A percentile compares a stretch with the other conserved stretches of the same genome.
Conservation (phyloP, 164 flowering plant species). For the Aristolochia fimbriata region DNA sequence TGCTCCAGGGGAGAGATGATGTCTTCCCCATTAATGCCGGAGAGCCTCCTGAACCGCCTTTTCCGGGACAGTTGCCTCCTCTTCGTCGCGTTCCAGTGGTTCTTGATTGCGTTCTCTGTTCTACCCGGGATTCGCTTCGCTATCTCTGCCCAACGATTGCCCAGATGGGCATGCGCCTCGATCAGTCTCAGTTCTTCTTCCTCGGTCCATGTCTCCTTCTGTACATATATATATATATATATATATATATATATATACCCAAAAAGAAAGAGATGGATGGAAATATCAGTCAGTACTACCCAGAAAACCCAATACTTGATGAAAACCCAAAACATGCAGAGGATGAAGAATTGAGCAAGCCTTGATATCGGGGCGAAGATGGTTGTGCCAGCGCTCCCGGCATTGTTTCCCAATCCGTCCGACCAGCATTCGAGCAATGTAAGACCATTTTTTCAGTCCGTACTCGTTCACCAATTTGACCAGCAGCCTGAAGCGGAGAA, state of each 20-base stretch:
- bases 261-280: no score
- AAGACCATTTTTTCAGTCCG: conserved; percentile 39
- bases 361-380: conserved; percentile 42
- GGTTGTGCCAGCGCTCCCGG: conserved; percentile 54
- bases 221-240: not conserved
- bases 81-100: conserved; percentile 12
- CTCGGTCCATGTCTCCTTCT: conserved; percentile 11
- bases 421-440: conserved; percentile 23
- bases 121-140: conserved; percentile 9
- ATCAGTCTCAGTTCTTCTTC: conserved; percentile 8
- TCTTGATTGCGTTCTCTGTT: conserved; percentile 10
- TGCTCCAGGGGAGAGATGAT: conserved; percentile 7
- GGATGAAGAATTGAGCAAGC: conserved; percentile 6
- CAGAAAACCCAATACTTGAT: not conserved
- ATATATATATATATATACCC: no score
- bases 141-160: conserved; percentile 13
- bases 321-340: no score
- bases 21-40: no score
- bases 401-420: conserved; percentile 51
- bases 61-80: conserved; percentile 9
- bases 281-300: no score
- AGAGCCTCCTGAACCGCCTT: not conserved
- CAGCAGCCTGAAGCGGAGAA: conserved; percentile 20
- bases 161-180: conserved; percentile 8
- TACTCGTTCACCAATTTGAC: conserved; percentile 19